These are phyloP conservation scores for Phaffomyces thermotolerans DNA, from an alignment of 805 yeast species.

Conservation along the genomic window DNA sequence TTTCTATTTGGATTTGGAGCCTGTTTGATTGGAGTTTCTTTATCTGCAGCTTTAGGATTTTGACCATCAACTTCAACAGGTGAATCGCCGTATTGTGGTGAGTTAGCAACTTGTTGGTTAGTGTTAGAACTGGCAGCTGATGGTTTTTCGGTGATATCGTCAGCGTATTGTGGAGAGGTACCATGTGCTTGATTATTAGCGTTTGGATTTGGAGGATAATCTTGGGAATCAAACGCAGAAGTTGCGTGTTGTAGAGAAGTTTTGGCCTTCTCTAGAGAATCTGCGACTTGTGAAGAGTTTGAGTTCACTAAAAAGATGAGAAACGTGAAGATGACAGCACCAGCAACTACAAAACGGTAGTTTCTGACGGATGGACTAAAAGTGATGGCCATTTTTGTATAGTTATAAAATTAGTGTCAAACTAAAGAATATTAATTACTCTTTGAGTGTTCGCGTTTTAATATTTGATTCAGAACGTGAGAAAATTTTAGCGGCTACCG, in stretches of 20 bases:
- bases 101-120: conserved; percentile 3
- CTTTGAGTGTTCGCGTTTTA: not conserved
- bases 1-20: conserved; percentile 23
- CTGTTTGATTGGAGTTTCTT: conserved; percentile 22
- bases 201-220: conserved; percentile 10
- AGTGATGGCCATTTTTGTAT: conserved; percentile 3
- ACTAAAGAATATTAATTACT: not conserved
- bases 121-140: not conserved
- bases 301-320: conserved; percentile 43
- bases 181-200: conserved; percentile 2
- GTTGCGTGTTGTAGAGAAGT: conserved; percentile 10
- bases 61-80: conserved; percentile 9
- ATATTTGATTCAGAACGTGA: too few species aligned
- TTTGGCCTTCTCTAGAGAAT: conserved; percentile 26
- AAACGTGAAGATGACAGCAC: conserved; percentile 43
- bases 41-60: conserved; percentile 21
- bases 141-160: conserved; percentile 15
- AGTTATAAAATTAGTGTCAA: not conserved
- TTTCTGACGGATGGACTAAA: conserved; percentile 33
- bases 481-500: too few species aligned
- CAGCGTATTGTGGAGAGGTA: conserved; percentile 22
- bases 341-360: conserved; percentile 45
- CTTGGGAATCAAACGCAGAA: conserved; percentile 8
- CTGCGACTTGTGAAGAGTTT: conserved; percentile 33
- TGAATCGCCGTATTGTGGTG: conserved; percentile 22